Evolutionary conservation across 192 early-diverging fungal species (phyloP), one percentile per base, ranked within the genome.

Genomic region (Backusella morwellensis): DNA sequence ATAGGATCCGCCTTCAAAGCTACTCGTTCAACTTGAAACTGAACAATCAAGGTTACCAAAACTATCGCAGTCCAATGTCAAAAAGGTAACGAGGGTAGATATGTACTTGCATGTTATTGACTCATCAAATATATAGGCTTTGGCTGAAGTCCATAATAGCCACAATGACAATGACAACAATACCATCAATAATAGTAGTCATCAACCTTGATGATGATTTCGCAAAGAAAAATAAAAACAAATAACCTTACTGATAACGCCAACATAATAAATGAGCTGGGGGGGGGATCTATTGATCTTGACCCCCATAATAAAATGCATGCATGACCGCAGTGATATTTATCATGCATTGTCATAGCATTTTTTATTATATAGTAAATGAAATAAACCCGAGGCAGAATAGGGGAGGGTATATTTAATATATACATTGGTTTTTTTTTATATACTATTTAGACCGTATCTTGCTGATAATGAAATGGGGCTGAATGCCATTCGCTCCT

Each of bases 1-100:
- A 40, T 66, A 77, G 76, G 69, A 77, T 34, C n/a, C 68, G 3
- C 76, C 76, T 72, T 42, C 76, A 15, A 63, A 40, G 17, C 14
- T 77, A n/a, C 63, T 26, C 0, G 41, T 77, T 11, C 17, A 14
- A 11, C 19, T 72, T 15, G 36, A 77, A 44, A 67, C 19, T 40
- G 68, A 72, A 41, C 34, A 23, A 5, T 23, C n/a, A 4, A 40
- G 38, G 34, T 4, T 76, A 23, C 75, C 75, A 8, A 35, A 59
- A 70, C 14, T 76, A n/a, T 76, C 75, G 2, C 40, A 38, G 36
- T 26, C 40, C 1, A 76, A 8, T 47, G 47, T 76, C 21, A 19
- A 76, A 35, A 76, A 70, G 75, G 75, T 76, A 75, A 26, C 29
- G 9, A 1, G 7, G 8, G 2, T 6, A 56, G 1, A 3, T 19